Evolutionary conservation across 768 basidiomycete genomes (phyloP).

Genomic region (Boletus insuetus): DNA sequence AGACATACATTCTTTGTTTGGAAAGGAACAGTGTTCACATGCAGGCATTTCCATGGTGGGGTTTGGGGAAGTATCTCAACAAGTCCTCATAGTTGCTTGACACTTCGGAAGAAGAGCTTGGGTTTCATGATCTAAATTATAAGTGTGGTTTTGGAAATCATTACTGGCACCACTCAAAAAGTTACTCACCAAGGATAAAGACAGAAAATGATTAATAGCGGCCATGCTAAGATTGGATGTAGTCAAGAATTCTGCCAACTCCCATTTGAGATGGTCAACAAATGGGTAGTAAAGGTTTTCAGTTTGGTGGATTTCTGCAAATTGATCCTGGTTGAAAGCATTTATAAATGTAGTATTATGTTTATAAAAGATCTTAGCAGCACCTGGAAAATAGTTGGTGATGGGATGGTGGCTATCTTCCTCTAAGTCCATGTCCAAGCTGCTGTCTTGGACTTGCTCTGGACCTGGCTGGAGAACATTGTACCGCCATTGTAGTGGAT

Average conservation of each 20-base stretch:
- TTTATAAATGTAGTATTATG: not conserved
- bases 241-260: not conserved
- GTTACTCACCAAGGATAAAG: not conserved
- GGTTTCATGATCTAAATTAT: not conserved
- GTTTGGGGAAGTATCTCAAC: not conserved
- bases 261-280: not conserved
- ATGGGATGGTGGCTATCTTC: too few species aligned
- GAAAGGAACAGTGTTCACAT: too few species aligned
- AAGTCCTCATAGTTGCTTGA: not conserved
- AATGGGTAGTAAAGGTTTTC: not conserved
- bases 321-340: not conserved
- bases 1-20: not conserved
- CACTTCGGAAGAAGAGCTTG: not conserved
- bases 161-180: not conserved
- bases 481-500: too few species aligned
- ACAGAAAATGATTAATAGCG: not conserved
- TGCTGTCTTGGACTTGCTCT: too few species aligned
- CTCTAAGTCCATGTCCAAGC: too few species aligned
- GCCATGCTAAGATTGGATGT: not conserved
- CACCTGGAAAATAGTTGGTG: too few species aligned
- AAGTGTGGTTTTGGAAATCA: too few species aligned
- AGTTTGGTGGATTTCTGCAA: not conserved
- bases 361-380: too few species aligned
- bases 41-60: not conserved
- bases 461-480: too few species aligned